These are phyloP conservation scores for Epichloe brachyelytri DNA, from an alignment of 2,329 filamentous ascomycete genomes.

Conservation along the genomic window DNA sequence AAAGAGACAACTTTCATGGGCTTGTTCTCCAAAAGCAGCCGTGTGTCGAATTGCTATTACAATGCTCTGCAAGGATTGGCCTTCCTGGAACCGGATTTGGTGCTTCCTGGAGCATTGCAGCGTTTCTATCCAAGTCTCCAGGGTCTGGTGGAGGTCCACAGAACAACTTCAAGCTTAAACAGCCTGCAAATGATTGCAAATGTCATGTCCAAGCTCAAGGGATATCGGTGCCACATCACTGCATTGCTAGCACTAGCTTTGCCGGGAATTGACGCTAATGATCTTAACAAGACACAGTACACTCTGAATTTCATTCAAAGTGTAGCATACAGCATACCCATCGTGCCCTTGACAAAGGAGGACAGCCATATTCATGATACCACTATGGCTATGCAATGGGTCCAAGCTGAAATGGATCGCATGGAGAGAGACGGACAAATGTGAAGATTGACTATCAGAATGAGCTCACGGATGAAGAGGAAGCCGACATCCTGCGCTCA, in stretches of 20 bases:
- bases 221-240: constrained; percentile 93
- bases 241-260: constrained; percentile 83
- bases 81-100: constrained; percentile 80
- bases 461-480: constrained; percentile 73
- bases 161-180: constrained; percentile 85
- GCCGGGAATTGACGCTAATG: constrained; percentile 94
- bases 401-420: constrained; percentile 83
- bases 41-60: constrained; percentile 83
- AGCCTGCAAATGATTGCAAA: constrained; percentile 86
- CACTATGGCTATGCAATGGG: constrained; percentile 77
- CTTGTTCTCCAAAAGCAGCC: constrained; percentile 88
- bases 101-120: constrained; percentile 85
- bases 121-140: constrained; percentile 95
- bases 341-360: constrained; percentile 56
- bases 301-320: constrained; percentile 91
- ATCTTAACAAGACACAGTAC: constrained; percentile 90
- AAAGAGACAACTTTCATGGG: constrained; percentile 97
- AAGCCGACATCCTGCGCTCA: constrained; percentile 77
- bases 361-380: constrained; percentile 57
- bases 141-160: constrained; percentile 90
- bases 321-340: constrained; percentile 90
- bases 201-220: constrained; percentile 83
- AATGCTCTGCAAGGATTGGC: constrained; percentile 81
- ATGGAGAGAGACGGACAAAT: constrained; percentile 82
- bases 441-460: constrained; percentile 74